phyloP scores from a whole-genome alignment of 768 basidiomycete genomes.

The Suillus alpinus region DNA sequence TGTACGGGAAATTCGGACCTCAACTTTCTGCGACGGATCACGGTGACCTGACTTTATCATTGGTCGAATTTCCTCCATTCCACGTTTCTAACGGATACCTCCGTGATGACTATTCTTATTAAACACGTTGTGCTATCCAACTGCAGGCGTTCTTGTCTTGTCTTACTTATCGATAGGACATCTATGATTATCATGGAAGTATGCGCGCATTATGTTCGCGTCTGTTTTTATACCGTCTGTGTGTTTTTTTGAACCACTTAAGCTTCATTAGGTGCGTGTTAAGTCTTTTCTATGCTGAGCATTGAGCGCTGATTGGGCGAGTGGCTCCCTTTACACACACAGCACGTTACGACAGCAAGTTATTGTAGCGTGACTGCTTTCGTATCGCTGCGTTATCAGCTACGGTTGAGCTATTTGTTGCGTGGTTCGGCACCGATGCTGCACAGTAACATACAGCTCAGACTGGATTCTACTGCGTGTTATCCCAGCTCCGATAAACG shows the following conservation, averaged over 20 bases:
- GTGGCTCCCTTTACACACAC: background rate
- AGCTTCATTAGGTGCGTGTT: background rate
- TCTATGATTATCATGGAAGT: background rate
- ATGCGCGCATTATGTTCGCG: background rate
- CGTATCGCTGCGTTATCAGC: constrained; percentile 2
- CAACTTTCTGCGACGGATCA: background rate
- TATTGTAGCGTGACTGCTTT: background rate
- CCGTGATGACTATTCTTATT: background rate
- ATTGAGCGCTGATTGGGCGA: background rate
- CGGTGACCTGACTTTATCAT: background rate
- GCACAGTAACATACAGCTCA: background rate
- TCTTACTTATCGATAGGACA: background rate
- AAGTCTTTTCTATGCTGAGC: background rate
- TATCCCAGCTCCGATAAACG: background rate
- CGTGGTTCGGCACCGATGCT: background rate
- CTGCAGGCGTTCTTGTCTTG: background rate
- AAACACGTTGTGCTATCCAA: background rate
- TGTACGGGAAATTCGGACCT: background rate
- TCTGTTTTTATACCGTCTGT: background rate
- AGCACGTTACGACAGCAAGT: background rate
- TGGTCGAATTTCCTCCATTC: background rate
- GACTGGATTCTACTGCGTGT: background rate
- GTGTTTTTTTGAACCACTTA: background rate
- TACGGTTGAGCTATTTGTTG: background rate
- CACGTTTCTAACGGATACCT: background rate